Base-by-base conservation (phyloP, 1,139 yeast genomes). In the Eremothecium coryli region DNA sequence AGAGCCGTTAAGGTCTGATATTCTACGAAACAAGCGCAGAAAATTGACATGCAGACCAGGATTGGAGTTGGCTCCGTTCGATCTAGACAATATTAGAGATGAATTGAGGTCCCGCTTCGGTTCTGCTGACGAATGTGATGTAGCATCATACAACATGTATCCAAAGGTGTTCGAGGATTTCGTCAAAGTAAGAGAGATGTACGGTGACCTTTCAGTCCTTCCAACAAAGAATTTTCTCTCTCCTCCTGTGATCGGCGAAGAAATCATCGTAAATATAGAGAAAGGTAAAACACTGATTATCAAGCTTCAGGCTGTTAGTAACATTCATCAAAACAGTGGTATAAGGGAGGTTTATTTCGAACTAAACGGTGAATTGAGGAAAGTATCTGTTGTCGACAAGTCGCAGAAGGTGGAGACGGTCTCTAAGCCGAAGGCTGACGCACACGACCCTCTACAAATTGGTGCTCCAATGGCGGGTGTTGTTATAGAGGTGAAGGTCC, bases 401-500 rank as follows among this genome's bases (percentile, higher is more conserved):
- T 74, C 76, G 27, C 86, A 86, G 36, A 76, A 88, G 33, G 76
- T 88, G 40, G 96, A 85, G 62, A 73, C 84, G 32, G 73, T 82
- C 45, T 68, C 93, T 20, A 81, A 96, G 60, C 82, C 88, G 48
- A 93, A 90, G 73, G 98, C 97, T 32, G 82, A 79, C 48, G 68
- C 77, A 12, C 76, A 73, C 56, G 82, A 84, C 60, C 86, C 94
- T 40, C 82, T 80, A 55, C 96, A 93, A 49, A 80, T 93, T 44
- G 98, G 97, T 49, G 95, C 98, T 4, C 99, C 98, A 62, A 90
- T 90, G 98, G 93, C 97, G 22, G 99, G 99, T 67, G 97, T 90
- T 43, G 86, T 90, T 40, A 85, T 90, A 48, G 98, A 93, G 64
- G 80, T 90, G 39, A 84, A 93, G 56, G 82, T 85, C 42, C 82